Base-by-base conservation (phyloP, 169 alveolate genomes). In the Cyclospora cayetanensis region DNA sequence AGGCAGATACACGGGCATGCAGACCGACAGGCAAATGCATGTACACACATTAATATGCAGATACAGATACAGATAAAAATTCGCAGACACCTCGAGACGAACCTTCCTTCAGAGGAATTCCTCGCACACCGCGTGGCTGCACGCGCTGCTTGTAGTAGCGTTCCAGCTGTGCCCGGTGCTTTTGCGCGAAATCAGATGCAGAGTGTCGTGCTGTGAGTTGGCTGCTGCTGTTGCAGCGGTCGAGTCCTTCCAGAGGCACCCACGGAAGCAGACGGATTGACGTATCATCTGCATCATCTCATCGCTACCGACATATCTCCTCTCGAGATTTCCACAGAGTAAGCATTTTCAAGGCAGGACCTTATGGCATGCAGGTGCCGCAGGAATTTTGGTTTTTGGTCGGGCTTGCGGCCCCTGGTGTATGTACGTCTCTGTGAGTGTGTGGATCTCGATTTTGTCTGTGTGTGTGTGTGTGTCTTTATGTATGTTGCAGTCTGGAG, bases 281-380 rank as follows among this genome's bases (percentile, higher is more conserved):
- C 52, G 31, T 68, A 68, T 68, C 52, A 68, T 35, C 37, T 68
- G 52, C 82, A 68, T 5, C 46, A 68, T 35, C 82, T 68, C 52
- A 29, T 68, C 11, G 82, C 52, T 50, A 35, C 50, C 31, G 82
- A 68, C 82, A 35, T 68, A 20, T 34, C 82, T 3, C 82, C 82
- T 18, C 5, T 68, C 2, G 52, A 29, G 35, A 27, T 1, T 11
- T 20, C 42, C 18, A 35, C 42, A 7, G 52, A 68, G 82, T 68
- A 35, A 29, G 27, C 35, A 18, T 9, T 42, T 34, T 29, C 3
- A 31, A 25, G 82, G 82, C 4, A 29, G 20, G 37, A 50, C 52
- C 18, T 18, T 68, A n/a, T 15, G 15, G 60, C 60, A 46, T 15
- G 60, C 60, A 15, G n/a, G n/a, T n/a, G n/a, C n/a, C n/a, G n/a